Base-by-base conservation (phyloP, 352 stramenopile species). In the Pythium dissimile region DNA sequence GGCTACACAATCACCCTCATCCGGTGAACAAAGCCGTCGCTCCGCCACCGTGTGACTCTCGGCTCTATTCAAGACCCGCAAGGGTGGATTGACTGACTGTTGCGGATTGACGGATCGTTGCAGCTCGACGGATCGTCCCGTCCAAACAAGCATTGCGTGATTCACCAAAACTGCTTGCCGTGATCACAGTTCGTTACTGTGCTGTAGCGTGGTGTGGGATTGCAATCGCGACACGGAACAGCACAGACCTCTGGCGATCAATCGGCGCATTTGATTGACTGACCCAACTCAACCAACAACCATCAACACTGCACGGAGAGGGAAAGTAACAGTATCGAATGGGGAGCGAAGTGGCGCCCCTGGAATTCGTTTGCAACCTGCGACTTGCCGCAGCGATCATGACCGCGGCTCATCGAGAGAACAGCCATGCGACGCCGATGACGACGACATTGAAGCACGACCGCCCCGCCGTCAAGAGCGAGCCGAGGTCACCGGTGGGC, bases 351-450 rank as follows among this genome's bases (percentile, higher is more conserved):
- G 13, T 35, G 23, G 34, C 34, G 34, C 13, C 34, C 7, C 15
- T 50, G 16, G 51, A 58, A 49, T 58, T 58, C 38, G 51, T 50
- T 27, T 34, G 20, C 38, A 58, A 37, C 49, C 24, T 31, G 28
- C 35, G 51, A 58, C 51, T 58, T 18, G 51, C 51, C 9, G 51
- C 51, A 8, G 20, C 51, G 31, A 20, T 37, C 32, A 62, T 62
- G 54, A 54, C n/a, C n/a, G n/a, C 43, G 11, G 43, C 54, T 24
- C 32, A 62, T 11, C 3, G n/a, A 11, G 51, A 50, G 16, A 38
- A 24, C 39, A 15, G 37, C 11, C 52, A 37, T 28, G 12, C 38
- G 23, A 37, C 34, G 32, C 31, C 32, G 46, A 9, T 18, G 20
- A 32, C 23, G 21, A 32, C 43, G 43, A 44, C 37, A 44, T 20